A percentile compares a stretch with the other conserved stretches of the same genome.
phyloP scores from a whole-genome alignment of 768 basidiomycete species.

The Sistotremastrum niveocremeum region DNA sequence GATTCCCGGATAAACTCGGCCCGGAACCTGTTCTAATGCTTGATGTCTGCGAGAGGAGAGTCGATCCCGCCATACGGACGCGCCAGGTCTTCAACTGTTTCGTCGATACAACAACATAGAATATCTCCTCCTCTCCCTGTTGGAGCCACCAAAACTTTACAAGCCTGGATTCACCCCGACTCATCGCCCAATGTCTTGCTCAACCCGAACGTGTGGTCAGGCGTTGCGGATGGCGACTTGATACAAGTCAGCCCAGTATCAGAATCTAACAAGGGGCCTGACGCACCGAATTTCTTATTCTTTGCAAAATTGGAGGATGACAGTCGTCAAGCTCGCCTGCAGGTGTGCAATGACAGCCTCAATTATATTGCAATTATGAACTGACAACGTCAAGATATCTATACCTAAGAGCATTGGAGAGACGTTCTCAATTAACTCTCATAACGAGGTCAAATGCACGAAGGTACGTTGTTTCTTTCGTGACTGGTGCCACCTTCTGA shows the following conservation, averaged over 20 bases:
- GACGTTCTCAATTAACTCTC: conserved; percentile 55
- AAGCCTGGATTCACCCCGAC: conserved; percentile 60
- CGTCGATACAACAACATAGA: too few species aligned
- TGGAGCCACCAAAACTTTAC: conserved; percentile 51
- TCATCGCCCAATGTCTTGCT: conserved; percentile 47
- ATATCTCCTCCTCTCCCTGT: conserved; percentile 32
- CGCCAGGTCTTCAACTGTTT: too few species aligned
- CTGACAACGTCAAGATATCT: conserved; percentile 40
- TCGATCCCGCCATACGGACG: too few species aligned
- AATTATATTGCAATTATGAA: neutral
- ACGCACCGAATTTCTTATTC: conserved; percentile 42
- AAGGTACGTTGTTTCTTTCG: conserved; percentile 33
- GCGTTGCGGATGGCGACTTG: conserved; percentile 65
- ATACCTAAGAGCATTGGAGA: conserved; percentile 63
- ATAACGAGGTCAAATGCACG: conserved; percentile 54
- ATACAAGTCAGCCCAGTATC: conserved; percentile 32
- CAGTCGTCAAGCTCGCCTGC: conserved; percentile 46
- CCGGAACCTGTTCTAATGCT: too few species aligned
- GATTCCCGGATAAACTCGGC: too few species aligned
- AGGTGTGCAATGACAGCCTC: conserved; percentile 26
- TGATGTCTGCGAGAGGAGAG: too few species aligned
- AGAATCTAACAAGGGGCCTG: conserved; percentile 27
- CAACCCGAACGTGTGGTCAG: conserved; percentile 67
- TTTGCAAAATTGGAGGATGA: conserved; percentile 53
- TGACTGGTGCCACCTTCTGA: conserved; percentile 7